A percentile compares a stretch with the other conserved stretches of the same genome.
phyloP scores from a whole-genome alignment of 2,329 filamentous ascomycete genomes.

The Alternaria gaisen region DNA sequence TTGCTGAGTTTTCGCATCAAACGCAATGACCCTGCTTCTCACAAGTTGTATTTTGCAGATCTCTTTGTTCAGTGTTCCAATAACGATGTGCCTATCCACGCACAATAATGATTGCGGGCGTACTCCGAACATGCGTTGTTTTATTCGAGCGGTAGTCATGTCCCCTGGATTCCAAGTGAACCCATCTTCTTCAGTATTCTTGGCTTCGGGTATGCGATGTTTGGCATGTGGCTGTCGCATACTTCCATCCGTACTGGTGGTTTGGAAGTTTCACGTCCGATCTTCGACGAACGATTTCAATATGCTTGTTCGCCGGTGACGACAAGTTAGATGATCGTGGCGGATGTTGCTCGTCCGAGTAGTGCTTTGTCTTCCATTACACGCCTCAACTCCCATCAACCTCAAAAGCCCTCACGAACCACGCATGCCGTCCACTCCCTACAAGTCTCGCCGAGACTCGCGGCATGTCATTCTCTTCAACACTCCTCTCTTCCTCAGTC shows the following conservation, averaged over 20 bases:
- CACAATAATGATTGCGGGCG: too few species aligned
- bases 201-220: not conserved
- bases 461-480: slow-evolving; percentile 23
- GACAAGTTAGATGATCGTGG: not conserved
- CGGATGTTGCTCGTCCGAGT: not conserved
- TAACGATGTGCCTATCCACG: not conserved
- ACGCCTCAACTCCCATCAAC: slow-evolving; percentile 4
- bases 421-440: slow-evolving; percentile 26
- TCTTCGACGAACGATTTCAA: not conserved
- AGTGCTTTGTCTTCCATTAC: too few species aligned
- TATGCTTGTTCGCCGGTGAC: not conserved
- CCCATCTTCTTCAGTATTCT: too few species aligned
- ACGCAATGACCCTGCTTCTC: not conserved
- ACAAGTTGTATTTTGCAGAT: not conserved
- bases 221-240: not conserved
- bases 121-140: not conserved
- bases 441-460: slow-evolving; percentile 23
- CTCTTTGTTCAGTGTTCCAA: not conserved
- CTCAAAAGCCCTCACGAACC: slow-evolving; percentile 21
- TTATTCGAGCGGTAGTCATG: not conserved
- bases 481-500: slow-evolving; percentile 22
- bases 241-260: fast-evolving
- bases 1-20: fast-evolving
- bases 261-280: too few species aligned
- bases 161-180: fast-evolving